phyloP scores from a whole-genome alignment of 179 eudicot species.

The Heliamphora pulchella region DNA sequence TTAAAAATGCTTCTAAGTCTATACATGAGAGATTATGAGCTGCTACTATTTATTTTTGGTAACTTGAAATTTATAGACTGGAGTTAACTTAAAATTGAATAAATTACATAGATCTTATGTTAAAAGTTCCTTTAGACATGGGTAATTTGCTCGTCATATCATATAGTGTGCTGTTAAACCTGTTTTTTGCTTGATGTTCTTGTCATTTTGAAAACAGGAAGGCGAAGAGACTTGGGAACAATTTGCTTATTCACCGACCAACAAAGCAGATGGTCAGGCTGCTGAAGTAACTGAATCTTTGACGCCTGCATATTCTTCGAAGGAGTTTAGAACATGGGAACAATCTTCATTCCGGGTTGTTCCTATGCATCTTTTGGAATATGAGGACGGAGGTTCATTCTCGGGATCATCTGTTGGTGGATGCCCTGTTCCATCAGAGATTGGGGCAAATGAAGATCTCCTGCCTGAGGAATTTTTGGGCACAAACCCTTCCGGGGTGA shows the following conservation, averaged over 20 bases:
- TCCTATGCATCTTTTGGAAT: not conserved
- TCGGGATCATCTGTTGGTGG: not conserved
- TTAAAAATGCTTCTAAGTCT: too few species aligned
- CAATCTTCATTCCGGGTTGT: not conserved
- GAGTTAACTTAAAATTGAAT: too few species aligned
- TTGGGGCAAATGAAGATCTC: not conserved
- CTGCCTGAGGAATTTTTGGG: not conserved
- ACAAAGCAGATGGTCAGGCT: constrained; percentile 11
- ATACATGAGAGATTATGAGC: too few species aligned
- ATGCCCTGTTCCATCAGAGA: constrained; percentile 1
- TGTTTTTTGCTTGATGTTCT: not conserved
- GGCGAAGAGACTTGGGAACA: constrained; percentile 28
- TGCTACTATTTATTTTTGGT: too few species aligned
- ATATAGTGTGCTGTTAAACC: not conserved
- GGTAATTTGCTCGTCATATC: not conserved
- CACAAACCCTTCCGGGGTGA: constrained; percentile 5
- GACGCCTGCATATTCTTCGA: constrained; percentile 17
- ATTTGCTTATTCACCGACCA: constrained; percentile 17
- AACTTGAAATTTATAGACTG: too few species aligned
- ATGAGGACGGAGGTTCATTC: not conserved
- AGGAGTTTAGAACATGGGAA: constrained; percentile 1
- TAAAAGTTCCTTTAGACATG: too few species aligned
- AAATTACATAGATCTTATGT: too few species aligned
- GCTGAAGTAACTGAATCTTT: constrained; percentile 19
- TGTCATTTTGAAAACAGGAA: constrained; percentile 28